Evolutionary conservation across 306 rosid genomes (phyloP).

Genomic region (Prunus persica): Prunus_persica_NCBIv2 NC_034009.1:10025001-10025500

Average conservation of each 20-base stretch:
- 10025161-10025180: not conserved
- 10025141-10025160: too few relatives aligned
- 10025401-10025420: not conserved
- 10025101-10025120: too few relatives aligned
- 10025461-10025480: slow-evolving; percentile 23
- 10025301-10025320: not conserved
- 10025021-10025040: too few relatives aligned
- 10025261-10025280: not conserved
- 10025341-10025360: not conserved
- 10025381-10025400: not conserved
- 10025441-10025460: slow-evolving; percentile 17
- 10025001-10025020: too few relatives aligned
- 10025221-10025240: not conserved
- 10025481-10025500: slow-evolving; percentile 17
- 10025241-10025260: slow-evolving; percentile 14
- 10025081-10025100: too few relatives aligned
- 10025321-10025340: slow-evolving; percentile 6
- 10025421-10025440: slow-evolving; percentile 41
- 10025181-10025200: not conserved
- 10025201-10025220: not conserved
- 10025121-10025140: too few relatives aligned
- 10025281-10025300: not conserved
- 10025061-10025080: too few relatives aligned
- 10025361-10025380: not conserved
- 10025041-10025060: too few relatives aligned